A percentile compares a stretch with the other conserved stretches of the same genome.
phyloP scores from a whole-genome alignment of 148 eudicot genomes.

The Rhododendron ovatum region DNA sequence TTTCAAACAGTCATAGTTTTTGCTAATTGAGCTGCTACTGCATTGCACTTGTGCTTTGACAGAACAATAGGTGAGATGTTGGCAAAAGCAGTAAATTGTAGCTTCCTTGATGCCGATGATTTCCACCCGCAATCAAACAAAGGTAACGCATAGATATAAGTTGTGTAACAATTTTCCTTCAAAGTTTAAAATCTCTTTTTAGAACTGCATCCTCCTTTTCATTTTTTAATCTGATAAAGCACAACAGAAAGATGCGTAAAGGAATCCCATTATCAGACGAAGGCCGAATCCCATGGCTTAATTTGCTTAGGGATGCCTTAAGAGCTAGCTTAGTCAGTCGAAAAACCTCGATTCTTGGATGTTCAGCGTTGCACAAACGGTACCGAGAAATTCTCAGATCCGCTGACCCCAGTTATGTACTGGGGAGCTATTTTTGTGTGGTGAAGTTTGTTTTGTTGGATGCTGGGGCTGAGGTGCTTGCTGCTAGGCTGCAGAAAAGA shows the following conservation, averaged over 20 bases:
- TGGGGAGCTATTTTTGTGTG: constrained; percentile 15
- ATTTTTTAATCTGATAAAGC: neutral
- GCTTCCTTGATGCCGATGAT: constrained; percentile 90
- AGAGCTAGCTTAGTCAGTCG: constrained; percentile 32
- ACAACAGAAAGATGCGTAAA: constrained; percentile 73
- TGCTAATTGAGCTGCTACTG: neutral
- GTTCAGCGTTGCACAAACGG: constrained; percentile 69
- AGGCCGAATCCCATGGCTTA: constrained; percentile 90
- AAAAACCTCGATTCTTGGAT: constrained; percentile 55
- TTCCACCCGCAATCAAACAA: constrained; percentile 79
- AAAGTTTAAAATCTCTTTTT: neutral
- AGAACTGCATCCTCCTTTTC: neutral
- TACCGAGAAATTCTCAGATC: constrained; percentile 73
- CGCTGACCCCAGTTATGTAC: constrained; percentile 43
- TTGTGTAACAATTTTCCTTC: neutral
- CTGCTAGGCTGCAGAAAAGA: constrained; percentile 61
- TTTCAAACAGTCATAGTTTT: neutral
- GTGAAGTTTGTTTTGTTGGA: constrained; percentile 74
- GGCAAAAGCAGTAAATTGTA: constrained; percentile 46
- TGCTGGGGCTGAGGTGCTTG: constrained; percentile 52
- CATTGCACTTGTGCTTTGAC: constrained; percentile 3
- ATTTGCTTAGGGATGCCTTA: constrained; percentile 43
- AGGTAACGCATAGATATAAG: constrained; percentile 43
- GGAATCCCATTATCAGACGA: constrained; percentile 86
- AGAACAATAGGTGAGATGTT: constrained; percentile 84